These are phyloP conservation scores for Leccinum sublutescens DNA, from an alignment of 768 basidiomycete genomes.

Conservation along the genomic window DNA sequence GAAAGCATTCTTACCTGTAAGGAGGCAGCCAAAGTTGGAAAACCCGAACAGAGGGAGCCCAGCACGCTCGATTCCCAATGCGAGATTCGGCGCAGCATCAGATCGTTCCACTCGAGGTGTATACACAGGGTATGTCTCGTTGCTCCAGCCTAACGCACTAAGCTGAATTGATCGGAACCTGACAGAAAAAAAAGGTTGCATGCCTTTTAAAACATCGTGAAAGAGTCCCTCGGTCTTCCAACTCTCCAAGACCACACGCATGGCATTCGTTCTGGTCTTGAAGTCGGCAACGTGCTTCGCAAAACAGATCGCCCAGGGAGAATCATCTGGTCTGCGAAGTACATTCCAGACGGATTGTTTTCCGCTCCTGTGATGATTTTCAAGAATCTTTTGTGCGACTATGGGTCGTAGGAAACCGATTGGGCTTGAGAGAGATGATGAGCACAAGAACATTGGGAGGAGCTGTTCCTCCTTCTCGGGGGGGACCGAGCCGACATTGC, in stretches of 20 bases:
- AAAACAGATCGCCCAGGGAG: conserved; percentile 24
- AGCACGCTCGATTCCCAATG: conserved; percentile 43
- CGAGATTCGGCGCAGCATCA: conserved; percentile 14
- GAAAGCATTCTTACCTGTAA: conserved; percentile 33
- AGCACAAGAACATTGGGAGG: conserved; percentile 20
- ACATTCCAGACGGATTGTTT: conserved; percentile 19
- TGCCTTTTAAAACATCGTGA: conserved; percentile 23
- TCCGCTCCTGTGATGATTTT: conserved; percentile 6
- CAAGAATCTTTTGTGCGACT: conserved; percentile 13
- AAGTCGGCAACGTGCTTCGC: conserved; percentile 15
- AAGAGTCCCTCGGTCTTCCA: conserved; percentile 21
- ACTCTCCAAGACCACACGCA: conserved; percentile 10
- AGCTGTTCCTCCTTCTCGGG: conserved; percentile 20
- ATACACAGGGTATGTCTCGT: conserved; percentile 28
- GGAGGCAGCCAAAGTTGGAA: conserved; percentile 42
- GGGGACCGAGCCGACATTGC: conserved; percentile 6
- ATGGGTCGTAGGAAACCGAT: conserved; percentile 22
- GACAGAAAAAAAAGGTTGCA: not conserved
- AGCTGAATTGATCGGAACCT: not conserved
- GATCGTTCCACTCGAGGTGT: conserved; percentile 12
- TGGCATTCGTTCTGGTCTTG: conserved; percentile 14
- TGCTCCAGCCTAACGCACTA: conserved; percentile 20
- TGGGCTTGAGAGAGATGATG: conserved; percentile 10
- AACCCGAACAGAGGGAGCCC: conserved; percentile 46
- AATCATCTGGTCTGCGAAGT: conserved; percentile 11